Evolutionary conservation across 163 green algal genomes (phyloP).

Genomic region (Prototheca wickerhamii): DNA sequence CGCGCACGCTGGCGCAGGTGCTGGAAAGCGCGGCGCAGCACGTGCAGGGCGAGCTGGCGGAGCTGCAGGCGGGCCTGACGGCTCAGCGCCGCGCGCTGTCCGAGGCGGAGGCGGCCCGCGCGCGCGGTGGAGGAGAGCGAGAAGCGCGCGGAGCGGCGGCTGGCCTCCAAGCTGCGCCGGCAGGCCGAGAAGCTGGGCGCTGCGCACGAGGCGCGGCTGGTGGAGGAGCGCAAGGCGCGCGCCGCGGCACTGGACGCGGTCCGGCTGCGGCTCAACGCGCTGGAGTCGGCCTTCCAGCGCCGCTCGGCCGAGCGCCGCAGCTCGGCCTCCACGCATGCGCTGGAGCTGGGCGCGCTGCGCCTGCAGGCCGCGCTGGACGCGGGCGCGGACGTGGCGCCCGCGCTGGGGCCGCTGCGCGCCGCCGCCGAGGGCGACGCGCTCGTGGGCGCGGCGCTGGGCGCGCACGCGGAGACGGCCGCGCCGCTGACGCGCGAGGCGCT

Average conservation of each 20-base stretch:
- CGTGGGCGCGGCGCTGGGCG: background rate
- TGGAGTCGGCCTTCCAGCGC: background rate
- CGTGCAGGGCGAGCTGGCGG: conserved; percentile 1
- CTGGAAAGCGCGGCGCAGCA: background rate
- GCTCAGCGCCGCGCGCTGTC: background rate
- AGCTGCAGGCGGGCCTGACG: background rate
- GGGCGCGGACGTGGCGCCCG: background rate
- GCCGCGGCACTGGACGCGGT: background rate
- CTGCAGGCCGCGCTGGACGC: background rate
- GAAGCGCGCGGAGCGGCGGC: background rate
- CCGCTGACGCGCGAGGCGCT: background rate
- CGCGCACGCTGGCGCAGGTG: conserved; percentile 1
- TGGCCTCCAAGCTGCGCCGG: background rate
- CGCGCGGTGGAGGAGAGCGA: background rate
- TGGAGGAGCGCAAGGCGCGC: background rate
- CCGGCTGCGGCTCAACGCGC: background rate
- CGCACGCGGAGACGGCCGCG: too few species aligned
- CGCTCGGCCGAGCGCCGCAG: background rate
- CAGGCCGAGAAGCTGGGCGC: background rate
- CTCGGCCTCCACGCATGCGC: background rate
- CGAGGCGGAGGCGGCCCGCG: background rate
- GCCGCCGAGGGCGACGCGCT: background rate
- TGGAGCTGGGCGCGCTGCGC: conserved; percentile 1
- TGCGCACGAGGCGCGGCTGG: background rate
- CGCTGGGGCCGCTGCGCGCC: background rate